Base-by-base conservation (phyloP, 2,329 filamentous ascomycete species). In the Amphichorda felina region DNA sequence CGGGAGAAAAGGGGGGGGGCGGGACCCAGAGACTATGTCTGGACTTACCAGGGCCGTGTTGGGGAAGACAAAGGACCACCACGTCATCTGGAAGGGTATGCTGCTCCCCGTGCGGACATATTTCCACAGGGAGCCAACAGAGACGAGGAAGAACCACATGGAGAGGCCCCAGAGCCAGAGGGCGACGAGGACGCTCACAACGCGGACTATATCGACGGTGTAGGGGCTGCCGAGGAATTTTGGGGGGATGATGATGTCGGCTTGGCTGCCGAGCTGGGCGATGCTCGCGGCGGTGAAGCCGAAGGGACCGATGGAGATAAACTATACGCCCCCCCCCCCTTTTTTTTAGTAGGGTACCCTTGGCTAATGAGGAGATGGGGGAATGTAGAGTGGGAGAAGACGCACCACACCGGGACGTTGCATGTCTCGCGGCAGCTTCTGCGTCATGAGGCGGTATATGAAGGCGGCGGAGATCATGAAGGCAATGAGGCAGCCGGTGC, bases 381-480 rank as follows among this genome's bases (percentile, higher is more conserved):
- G n/a, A n/a, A n/a, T n/a, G n/a, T n/a, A n/a, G n/a, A n/a, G n/a
- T n/a, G n/a, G n/a, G n/a, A n/a, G 21, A 16, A 5, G 10, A 48
- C 57, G 41, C 46, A 68, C 65, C 39, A 93, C 86, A 47, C 81
- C 84, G 1, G 85, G 85, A 9, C 84, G 72, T 15, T 85, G 69
- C 29, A 71, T 76, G 49, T 89, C 84, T 37, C 73, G 69, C 1
- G 85, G 85, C 0, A 93, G 64, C 48, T 91, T 91, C 49, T 89
- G 82, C 0, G 84, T 89, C 84, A 91, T 91, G 19, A 93, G 68
- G 21, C 85, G 75, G 52, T 91, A 91, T 34, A 93, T 73, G 50
- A 88, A 91, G 34, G 85, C 82, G 1, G 81, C 75, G 42, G 86
- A 87, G 18, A 93, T 82, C 79, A 88, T 88, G 39, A 89, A 69